Base-by-base conservation (phyloP, 2,329 filamentous ascomycete species). In the Alternaria ventricosa region DNA sequence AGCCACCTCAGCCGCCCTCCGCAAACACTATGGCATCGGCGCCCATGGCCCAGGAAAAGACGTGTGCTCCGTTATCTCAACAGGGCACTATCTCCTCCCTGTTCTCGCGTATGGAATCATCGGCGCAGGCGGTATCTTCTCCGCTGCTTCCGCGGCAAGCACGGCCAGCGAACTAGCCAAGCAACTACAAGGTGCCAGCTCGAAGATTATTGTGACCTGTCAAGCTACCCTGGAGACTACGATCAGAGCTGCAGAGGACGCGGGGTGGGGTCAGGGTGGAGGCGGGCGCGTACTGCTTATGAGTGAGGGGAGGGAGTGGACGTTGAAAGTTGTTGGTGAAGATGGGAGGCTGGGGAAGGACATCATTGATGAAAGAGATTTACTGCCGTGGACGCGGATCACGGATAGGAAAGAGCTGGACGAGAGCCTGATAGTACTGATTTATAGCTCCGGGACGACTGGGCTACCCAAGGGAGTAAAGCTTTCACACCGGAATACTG, bases 91-190 rank as follows among this genome's bases (percentile, higher is more conserved):
- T 49, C 79, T 88, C 6, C 79, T 89, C 0, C 83, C 87, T 0
- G 80, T 84, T 12, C 67, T 87, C 1, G 87, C 87, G 70, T 89
- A 83, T 66, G 85, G 84, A 13, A 83, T 88, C 56, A 81, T 90
- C 49, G 87, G 86, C 4, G 87, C 87, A 3, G 87, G 85, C 1
- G 88, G 87, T 18, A 83, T 90, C 25, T 89, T 87, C 68, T 87
- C 86, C 7, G 84, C 86, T 6, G 86, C 86, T 0, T 85, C 82
- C 50, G 81, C 86, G 0, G 81, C 83, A 0, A 84, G 82, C 6
- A 87, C 87, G 0, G 78, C 82, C 0, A 70, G 78, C 3, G 88
- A 90, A 25, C 75, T 89, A 9, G 82, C 82, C 4, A 80, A 84
- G 25, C 84, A 85, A 66, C 78, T 86, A 13, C 77, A 76, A 15